These are phyloP conservation scores for Clavariopsis aquatica DNA, from an alignment of 495 filamentous ascomycete species.

Conservation along the genomic window DNA sequence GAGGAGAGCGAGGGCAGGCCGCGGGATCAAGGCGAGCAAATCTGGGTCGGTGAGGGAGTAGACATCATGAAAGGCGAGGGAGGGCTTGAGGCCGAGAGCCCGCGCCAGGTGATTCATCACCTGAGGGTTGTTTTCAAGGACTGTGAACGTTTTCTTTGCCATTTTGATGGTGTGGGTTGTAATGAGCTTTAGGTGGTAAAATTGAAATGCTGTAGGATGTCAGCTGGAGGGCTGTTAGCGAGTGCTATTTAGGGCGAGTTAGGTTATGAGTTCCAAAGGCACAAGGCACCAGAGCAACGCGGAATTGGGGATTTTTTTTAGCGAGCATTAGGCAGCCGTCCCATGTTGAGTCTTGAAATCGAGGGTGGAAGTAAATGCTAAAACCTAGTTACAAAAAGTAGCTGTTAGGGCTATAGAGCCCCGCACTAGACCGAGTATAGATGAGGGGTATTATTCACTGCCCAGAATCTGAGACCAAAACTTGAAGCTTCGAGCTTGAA, in stretches of 20 bases:
- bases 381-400: too few relatives aligned
- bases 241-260: neutral
- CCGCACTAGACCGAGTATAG: too few relatives aligned
- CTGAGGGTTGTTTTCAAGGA: conserved; percentile 35
- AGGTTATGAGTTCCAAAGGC: too few relatives aligned
- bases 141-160: conserved; percentile 23
- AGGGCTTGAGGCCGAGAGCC: conserved; percentile 18
- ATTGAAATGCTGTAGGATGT: neutral
- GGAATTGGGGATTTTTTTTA: neutral
- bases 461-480: too few relatives aligned
- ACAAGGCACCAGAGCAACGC: neutral
- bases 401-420: too few relatives aligned
- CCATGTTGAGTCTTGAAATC: neutral
- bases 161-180: neutral
- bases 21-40: conserved; percentile 36
- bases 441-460: too few relatives aligned
- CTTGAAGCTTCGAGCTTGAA: too few relatives aligned
- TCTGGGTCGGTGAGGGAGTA: conserved; percentile 37
- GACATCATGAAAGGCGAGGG: conserved; percentile 34
- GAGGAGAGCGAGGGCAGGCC: conserved; percentile 35
- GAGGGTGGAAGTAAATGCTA: too few relatives aligned
- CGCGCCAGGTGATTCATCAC: conserved; percentile 32
- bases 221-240: neutral
- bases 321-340: neutral
- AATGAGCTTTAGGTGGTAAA: neutral